Base-by-base conservation (phyloP, 2,329 filamentous ascomycete species). In the Sporothrix phasma region DNA sequence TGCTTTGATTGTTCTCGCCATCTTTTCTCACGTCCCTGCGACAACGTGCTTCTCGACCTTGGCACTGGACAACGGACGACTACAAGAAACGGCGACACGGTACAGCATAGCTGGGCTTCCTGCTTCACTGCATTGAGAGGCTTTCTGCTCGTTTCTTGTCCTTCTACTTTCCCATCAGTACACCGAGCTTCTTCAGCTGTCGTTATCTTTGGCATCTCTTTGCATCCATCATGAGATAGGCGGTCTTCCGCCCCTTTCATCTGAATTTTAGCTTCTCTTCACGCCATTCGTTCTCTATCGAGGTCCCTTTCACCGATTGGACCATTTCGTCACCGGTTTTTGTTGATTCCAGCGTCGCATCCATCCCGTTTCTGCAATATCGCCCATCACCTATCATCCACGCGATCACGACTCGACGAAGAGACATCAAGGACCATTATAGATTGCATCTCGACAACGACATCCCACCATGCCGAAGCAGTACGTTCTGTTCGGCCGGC, bases 401-500 rank as follows among this genome's bases (percentile, higher is more conserved):
- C 34, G 34, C 34, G 19, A n/a, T 41, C 54, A 45, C 54, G 54
- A 59, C 43, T 56, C 54, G 1, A 59, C 54, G 4, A 31, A 59
- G 7, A 3, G n/a, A 3, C 22, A 41, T 6, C 3, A 17, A 41
- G 7, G 6, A 4, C 13, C 4, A 19, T 11, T 3, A 24, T 24
- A 13, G 22, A n/a, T 47, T 29, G 11, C 47, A 22, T 53, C 49
- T 13, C 17, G 29, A n/a, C 47, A 26, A 53, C n/a, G n/a, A 39
- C 51, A 22, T 24, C 51, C 31, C 67, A 68, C 64, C 34, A 82
- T 82, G 80, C 78, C 79, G 31, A 77, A 77, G 66, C 77, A 79
- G 69, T 76, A 74, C 67, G 75, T 74, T 53, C 31, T 83, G 47
- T 78, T 80, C 61, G 80, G 81, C 61, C 76, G 79, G 61, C 77